Conservation (phyloP, 1,139 yeast species). For the Blastobotrys serpentis region DNA sequence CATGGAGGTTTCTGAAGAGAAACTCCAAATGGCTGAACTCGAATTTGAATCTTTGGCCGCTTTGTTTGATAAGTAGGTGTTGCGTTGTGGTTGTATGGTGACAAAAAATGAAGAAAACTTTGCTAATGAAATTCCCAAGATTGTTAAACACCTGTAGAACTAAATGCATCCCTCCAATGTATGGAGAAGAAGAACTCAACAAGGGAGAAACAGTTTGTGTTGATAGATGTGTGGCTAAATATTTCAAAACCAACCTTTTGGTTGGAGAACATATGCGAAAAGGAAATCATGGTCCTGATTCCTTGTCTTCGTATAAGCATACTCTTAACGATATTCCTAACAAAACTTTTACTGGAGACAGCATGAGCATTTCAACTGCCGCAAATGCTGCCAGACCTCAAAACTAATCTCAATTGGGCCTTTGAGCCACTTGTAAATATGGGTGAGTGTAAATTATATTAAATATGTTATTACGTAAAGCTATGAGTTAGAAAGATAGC, state of each 20-base stretch:
- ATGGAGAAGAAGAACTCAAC: conserved; percentile 77
- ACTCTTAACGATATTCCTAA: neutral
- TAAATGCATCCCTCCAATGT: conserved; percentile 73
- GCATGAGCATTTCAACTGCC: neutral
- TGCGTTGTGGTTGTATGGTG: too few species aligned
- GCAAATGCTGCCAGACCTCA: neutral
- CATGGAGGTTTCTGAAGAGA: conserved; percentile 60
- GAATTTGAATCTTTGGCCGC: conserved; percentile 73
- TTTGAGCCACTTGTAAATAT: too few species aligned
- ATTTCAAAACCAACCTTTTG: conserved; percentile 85
- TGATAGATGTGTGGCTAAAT: conserved; percentile 96
- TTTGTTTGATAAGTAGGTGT: conserved; percentile 55
- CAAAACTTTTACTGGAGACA: neutral
- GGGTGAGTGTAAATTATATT: too few species aligned
- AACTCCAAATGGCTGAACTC: conserved; percentile 65
- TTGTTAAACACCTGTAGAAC: conserved; percentile 56
- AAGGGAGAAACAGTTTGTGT: conserved; percentile 88
- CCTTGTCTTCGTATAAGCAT: conserved; percentile 4
- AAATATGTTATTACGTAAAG: too few species aligned
- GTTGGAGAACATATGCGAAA: conserved; percentile 54
- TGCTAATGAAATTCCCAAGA: conserved; percentile 33
- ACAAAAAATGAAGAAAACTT: too few species aligned
- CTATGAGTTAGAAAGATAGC: too few species aligned
- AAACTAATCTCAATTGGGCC: neutral
- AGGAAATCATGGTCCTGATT: conserved; percentile 28